A percentile compares a stretch with the other conserved stretches of the same genome.
phyloP scores from a whole-genome alignment of 805 yeast genomes.

The Wickerhamomyces rabaulensis region DNA sequence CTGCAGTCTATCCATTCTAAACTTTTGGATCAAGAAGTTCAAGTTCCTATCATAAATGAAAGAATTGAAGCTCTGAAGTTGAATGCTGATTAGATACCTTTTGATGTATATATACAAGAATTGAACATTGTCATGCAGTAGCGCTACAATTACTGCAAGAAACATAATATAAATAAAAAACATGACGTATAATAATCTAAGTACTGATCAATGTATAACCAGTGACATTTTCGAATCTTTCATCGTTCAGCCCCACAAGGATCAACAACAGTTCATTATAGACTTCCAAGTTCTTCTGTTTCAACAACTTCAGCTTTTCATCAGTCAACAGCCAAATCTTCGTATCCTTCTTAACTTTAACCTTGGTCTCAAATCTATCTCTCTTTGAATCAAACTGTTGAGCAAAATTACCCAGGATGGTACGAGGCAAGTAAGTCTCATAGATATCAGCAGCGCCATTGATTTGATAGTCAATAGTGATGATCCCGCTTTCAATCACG shows the following conservation, averaged over 20 bases:
- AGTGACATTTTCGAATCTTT: slow-evolving; percentile 67
- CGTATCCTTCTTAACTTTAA: slow-evolving; percentile 55
- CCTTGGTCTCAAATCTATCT: slow-evolving; percentile 38
- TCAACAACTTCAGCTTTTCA: slow-evolving; percentile 39
- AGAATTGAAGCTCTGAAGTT: slow-evolving; percentile 32
- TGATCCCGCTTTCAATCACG: slow-evolving; percentile 51
- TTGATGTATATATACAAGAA: not conserved
- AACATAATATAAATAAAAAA: slow-evolving; percentile 28
- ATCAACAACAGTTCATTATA: slow-evolving; percentile 62
- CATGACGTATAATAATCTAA: too few species aligned
- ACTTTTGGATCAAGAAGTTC: slow-evolving; percentile 45
- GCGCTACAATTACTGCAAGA: not conserved
- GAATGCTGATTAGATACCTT: not conserved
- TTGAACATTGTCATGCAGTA: not conserved
- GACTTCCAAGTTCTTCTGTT: slow-evolving; percentile 43
- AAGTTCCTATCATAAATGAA: slow-evolving; percentile 31
- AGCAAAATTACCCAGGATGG: slow-evolving; percentile 45
- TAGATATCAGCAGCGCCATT: slow-evolving; percentile 26
- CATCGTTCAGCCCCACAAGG: slow-evolving; percentile 57
- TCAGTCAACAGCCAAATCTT: slow-evolving; percentile 64
- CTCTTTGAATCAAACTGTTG: slow-evolving; percentile 23
- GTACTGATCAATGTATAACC: slow-evolving; percentile 70
- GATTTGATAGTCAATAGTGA: slow-evolving; percentile 47
- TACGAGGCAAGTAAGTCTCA: slow-evolving; percentile 46
- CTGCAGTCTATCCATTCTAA: slow-evolving; percentile 78